phyloP scores from a whole-genome alignment of 2,329 filamentous ascomycete species.

The Daldinia sp. region DNA sequence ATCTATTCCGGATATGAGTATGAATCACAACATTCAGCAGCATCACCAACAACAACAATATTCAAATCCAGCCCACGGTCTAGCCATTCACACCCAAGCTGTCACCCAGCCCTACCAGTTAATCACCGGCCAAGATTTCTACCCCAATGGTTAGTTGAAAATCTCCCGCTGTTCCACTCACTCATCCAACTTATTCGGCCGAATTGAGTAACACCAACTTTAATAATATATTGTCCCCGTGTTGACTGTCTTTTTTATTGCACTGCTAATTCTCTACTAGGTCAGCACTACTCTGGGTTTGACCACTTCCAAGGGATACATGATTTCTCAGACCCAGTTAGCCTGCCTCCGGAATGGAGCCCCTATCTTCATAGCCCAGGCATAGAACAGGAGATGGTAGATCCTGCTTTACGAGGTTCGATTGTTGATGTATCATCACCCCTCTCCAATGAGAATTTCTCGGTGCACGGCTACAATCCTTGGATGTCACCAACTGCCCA shows the following conservation, averaged over 20 bases:
- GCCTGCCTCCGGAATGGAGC: constrained; percentile 46
- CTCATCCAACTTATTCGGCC: constrained; percentile 7
- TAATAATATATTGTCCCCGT: constrained; percentile 13
- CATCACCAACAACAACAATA: constrained; percentile 2
- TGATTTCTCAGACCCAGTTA: constrained; percentile 41
- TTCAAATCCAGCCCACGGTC: constrained; percentile 41
- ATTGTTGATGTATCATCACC: constrained; percentile 47
- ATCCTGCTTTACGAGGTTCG: constrained; percentile 47
- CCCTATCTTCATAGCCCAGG: constrained; percentile 45
- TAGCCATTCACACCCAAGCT: constrained; percentile 43
- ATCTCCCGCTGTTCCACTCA: constrained; percentile 8
- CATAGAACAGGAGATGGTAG: constrained; percentile 49
- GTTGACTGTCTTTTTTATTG: constrained; percentile 14
- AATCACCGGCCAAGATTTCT: constrained; percentile 46
- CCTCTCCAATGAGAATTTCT: constrained; percentile 43
- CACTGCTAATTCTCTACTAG: constrained; percentile 45
- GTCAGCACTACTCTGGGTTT: constrained; percentile 46
- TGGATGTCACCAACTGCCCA: constrained; percentile 48
- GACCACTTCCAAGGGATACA: constrained; percentile 47
- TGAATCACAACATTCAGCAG: constrained; percentile 46
- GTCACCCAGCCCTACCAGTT: constrained; percentile 44
- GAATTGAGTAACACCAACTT: constrained; percentile 15
- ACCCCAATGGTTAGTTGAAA: constrained; percentile 46
- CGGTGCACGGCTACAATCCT: constrained; percentile 44
- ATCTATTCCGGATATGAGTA: constrained; percentile 52